Evolutionary conservation across 371 early-diverging fungal genomes (phyloP), one percentile per base, ranked within the genome.

Genomic region (Mortierella sp.): DNA sequence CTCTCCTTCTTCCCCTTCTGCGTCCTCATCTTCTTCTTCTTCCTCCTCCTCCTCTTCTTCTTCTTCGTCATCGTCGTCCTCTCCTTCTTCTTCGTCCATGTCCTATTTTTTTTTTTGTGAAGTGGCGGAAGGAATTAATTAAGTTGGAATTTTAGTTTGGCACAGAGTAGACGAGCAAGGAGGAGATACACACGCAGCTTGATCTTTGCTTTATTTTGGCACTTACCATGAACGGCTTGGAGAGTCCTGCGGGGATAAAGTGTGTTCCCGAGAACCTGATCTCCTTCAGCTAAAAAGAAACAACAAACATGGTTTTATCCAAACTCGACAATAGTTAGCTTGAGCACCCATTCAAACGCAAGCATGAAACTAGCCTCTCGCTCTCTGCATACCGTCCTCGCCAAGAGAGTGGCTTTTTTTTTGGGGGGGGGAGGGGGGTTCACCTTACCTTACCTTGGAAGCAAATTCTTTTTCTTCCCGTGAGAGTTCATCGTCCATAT

Each of bases 401-500:
- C 2, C 6, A 40, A 40, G 6, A 4, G 43, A 40, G 43, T n/a
- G n/a, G n/a, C n/a, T n/a, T n/a, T n/a, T n/a, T n/a, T n/a, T n/a
- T n/a, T n/a, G n/a, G n/a, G n/a, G n/a, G n/a, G n/a, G n/a, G n/a
- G n/a, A n/a, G n/a, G n/a, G n/a, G n/a, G n/a, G n/a, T 21, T 34
- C 2, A 0, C 5, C 24, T 37, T 24, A 43, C 21, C 13, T 37
- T 77, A 83, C 84, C 71, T 44, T 43, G n/a, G 69, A 16, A 13
- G 48, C 53, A 34, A 78, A 77, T 5, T 57, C 50, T 8, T 26
- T 64, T 61, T 84, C 84, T 28, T 84, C 84, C 21, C 44, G 75
- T 0, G 71, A 51, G 26, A 84, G 75, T 48, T 84, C 81, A 24
- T 78, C 75, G 34, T 78, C 69, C 84, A 84, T 80, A 24, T 80